Evolutionary conservation across 331 rosid genomes (phyloP).

Genomic region (Saraca asoca): DNA sequence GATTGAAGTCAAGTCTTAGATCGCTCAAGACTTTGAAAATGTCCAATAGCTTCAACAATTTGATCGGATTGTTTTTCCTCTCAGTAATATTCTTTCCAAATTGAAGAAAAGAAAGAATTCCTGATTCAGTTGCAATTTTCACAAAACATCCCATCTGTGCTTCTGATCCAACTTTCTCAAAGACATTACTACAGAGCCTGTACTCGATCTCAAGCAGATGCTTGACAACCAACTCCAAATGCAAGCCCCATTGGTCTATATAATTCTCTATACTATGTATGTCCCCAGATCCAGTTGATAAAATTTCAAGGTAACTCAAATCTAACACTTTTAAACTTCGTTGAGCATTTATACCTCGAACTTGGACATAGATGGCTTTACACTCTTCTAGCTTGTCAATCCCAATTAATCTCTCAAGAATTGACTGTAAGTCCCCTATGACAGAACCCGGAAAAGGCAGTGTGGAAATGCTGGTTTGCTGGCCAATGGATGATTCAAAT

Average conservation of each 20-base stretch:
- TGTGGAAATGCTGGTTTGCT: slow-evolving; percentile 26
- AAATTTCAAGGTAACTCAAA: slow-evolving; percentile 64
- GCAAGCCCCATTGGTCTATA: slow-evolving; percentile 67
- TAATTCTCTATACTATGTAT: slow-evolving; percentile 37
- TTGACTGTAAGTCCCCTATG: slow-evolving; percentile 51
- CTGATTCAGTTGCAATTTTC: slow-evolving; percentile 56
- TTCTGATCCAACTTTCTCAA: slow-evolving; percentile 50
- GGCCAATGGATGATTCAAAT: slow-evolving; percentile 33
- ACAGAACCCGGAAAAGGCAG: slow-evolving; percentile 43
- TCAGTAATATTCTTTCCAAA: slow-evolving; percentile 63
- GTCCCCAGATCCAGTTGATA: slow-evolving; percentile 40
- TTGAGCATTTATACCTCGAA: slow-evolving; percentile 57
- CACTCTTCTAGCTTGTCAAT: slow-evolving; percentile 55
- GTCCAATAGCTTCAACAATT: slow-evolving; percentile 72
- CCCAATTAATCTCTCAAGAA: slow-evolving; percentile 57
- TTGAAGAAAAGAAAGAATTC: slow-evolving; percentile 62
- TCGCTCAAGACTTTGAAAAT: slow-evolving; percentile 62
- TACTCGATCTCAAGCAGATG: slow-evolving; percentile 53
- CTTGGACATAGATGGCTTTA: slow-evolving; percentile 52
- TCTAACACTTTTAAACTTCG: slow-evolving; percentile 61
- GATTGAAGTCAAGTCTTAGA: slow-evolving; percentile 66
- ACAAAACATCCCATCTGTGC: slow-evolving; percentile 55
- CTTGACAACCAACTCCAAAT: slow-evolving; percentile 61
- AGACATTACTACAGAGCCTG: slow-evolving; percentile 52
- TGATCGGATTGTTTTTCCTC: slow-evolving; percentile 64